Evolutionary conservation across 441 rosid species (phyloP).

Genomic region (Pelargonium myrrhifolium): DNA sequence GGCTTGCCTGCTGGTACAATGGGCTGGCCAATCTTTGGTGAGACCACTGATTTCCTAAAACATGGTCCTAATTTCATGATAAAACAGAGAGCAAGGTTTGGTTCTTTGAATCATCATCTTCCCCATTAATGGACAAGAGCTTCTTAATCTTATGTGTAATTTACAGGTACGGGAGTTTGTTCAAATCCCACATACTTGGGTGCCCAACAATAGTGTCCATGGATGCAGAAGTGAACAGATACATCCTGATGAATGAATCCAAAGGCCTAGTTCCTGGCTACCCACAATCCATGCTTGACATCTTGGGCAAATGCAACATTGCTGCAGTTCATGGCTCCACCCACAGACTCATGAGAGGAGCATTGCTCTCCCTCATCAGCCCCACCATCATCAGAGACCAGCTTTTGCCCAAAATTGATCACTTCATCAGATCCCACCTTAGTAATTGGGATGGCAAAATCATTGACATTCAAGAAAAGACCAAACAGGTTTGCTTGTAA

Average conservation of each 20-base stretch:
- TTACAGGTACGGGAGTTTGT: slow-evolving; percentile 62
- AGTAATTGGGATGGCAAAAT: slow-evolving; percentile 45
- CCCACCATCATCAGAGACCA: slow-evolving; percentile 65
- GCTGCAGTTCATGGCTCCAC: slow-evolving; percentile 84
- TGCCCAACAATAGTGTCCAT: slow-evolving; percentile 82
- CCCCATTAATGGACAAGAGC: not conserved
- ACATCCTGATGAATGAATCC: slow-evolving; percentile 69
- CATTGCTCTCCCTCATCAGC: slow-evolving; percentile 54
- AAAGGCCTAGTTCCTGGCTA: slow-evolving; percentile 91
- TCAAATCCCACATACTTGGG: slow-evolving; percentile 83
- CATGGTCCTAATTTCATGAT: slow-evolving; percentile 95
- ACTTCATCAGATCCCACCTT: slow-evolving; percentile 70
- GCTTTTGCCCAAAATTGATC: slow-evolving; percentile 66
- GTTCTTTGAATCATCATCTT: no score
- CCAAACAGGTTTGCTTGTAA: slow-evolving; percentile 55
- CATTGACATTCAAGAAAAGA: slow-evolving; percentile 68
- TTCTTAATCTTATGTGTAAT: not conserved
- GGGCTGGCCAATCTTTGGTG: slow-evolving; percentile 97
- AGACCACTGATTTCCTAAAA: slow-evolving; percentile 83
- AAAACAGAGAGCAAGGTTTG: slow-evolving; percentile 58
- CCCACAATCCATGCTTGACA: slow-evolving; percentile 86
- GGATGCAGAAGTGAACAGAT: slow-evolving; percentile 83
- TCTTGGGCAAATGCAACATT: slow-evolving; percentile 77
- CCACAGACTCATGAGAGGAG: slow-evolving; percentile 77
- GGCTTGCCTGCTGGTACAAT: slow-evolving; percentile 91